Percentiles rank a stretch among this genome's conserved stretches.
Evolutionary conservation across 106 monocot genomes (phyloP).

Genomic region (Cymbidium sinense): DNA sequence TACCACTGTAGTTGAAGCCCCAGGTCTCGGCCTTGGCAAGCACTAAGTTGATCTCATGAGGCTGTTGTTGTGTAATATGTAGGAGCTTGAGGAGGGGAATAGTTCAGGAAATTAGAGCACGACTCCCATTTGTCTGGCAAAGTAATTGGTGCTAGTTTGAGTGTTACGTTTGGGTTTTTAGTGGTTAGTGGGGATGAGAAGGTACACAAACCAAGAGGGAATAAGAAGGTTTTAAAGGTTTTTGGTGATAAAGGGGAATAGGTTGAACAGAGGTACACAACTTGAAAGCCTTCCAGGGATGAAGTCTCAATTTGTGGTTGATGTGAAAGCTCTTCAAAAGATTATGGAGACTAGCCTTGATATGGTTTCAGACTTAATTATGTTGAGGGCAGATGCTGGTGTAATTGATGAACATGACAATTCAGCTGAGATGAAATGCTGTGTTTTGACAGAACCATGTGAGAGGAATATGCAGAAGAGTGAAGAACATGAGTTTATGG

Average conservation of each 20-base stretch:
- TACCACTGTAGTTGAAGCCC: slow-evolving; percentile 25
- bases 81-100: too few species aligned
- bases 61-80: too few species aligned
- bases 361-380: slow-evolving; percentile 1
- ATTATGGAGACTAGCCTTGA: too few species aligned
- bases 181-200: slow-evolving; percentile 18
- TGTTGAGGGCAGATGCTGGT: slow-evolving; percentile 17
- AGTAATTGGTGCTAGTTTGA: slow-evolving; percentile 48
- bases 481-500: slow-evolving; percentile 36
- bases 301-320: too few species aligned
- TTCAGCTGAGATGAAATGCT: too few species aligned
- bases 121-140: too few species aligned
- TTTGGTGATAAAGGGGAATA: slow-evolving; percentile 2
- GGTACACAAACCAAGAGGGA: not conserved
- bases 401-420: not conserved
- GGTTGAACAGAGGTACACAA: too few species aligned
- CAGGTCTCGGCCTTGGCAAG: slow-evolving; percentile 62
- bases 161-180: slow-evolving; percentile 66
- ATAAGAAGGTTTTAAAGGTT: slow-evolving; percentile 21
- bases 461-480: slow-evolving; percentile 12
- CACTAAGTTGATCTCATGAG: too few species aligned
- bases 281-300: too few species aligned
- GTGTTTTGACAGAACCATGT: slow-evolving; percentile 9
- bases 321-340: too few species aligned
- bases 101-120: too few species aligned